These are phyloP conservation scores for Corylus avellana DNA, from an alignment of 306 rosid species.

Conservation along the genomic window DNA sequence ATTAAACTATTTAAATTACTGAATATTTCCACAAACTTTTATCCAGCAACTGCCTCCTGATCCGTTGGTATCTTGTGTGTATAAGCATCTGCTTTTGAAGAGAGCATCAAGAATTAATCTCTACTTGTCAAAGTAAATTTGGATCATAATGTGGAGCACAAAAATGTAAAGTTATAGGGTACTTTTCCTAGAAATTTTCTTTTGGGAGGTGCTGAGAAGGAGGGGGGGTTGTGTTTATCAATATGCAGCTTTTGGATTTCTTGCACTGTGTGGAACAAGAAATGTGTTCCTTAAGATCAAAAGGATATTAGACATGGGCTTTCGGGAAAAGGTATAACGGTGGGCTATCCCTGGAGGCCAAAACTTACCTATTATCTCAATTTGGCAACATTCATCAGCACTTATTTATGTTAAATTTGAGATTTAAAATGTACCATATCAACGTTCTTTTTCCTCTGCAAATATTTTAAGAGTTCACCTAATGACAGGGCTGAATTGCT, in stretches of 20 bases:
- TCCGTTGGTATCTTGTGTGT: not conserved
- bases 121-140: constrained; percentile 2
- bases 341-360: not conserved
- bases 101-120: not conserved
- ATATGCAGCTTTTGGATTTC: not conserved
- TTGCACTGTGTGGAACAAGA: not conserved
- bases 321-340: not conserved
- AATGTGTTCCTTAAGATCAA: not conserved
- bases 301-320: not conserved
- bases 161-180: not conserved
- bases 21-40: not conserved
- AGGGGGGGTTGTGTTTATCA: not conserved
- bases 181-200: not conserved
- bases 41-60: not conserved
- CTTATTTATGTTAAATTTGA: not conserved
- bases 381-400: not conserved
- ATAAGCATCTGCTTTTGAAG: not conserved
- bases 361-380: not conserved
- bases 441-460: not conserved
- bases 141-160: not conserved
- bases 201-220: not conserved
- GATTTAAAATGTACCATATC: not conserved
- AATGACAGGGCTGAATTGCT: not conserved
- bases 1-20: not conserved
- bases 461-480: not conserved